Evolutionary conservation across 352 stramenopile species (phyloP).

Genomic region (Globisporangium camurandrum): DNA sequence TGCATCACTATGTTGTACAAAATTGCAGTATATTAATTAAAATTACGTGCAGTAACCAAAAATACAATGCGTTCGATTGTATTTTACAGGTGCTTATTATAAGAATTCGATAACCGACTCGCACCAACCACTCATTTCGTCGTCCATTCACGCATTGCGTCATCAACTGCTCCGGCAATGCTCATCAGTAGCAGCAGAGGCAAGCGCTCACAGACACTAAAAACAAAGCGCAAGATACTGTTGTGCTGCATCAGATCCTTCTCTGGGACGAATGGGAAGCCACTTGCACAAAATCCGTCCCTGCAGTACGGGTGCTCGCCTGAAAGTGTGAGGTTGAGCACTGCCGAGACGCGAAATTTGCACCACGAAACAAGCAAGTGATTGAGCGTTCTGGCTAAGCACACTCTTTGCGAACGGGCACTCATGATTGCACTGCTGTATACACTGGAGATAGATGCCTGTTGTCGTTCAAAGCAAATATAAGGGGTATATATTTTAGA

Average conservation of each 20-base stretch:
- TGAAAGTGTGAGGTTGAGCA: constrained; percentile 88
- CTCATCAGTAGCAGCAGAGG: neutral
- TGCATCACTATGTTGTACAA: too few species aligned
- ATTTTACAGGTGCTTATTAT: too few species aligned
- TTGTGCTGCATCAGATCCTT: constrained; percentile 81
- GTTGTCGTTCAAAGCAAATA: too few species aligned
- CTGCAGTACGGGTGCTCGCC: constrained; percentile 89
- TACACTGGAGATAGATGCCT: too few species aligned
- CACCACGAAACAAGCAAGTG: neutral
- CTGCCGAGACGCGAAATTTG: constrained; percentile 72
- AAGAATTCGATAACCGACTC: too few species aligned
- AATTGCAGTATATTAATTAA: too few species aligned
- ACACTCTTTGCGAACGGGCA: neutral
- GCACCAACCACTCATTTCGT: neutral
- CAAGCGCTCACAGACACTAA: neutral
- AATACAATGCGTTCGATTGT: too few species aligned
- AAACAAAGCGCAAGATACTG: constrained; percentile 28
- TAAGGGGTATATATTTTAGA: too few species aligned
- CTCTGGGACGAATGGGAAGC: constrained; percentile 87
- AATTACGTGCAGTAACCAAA: too few species aligned
- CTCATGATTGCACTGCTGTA: too few species aligned
- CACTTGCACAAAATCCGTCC: constrained; percentile 60
- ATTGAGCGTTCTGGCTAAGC: too few species aligned
- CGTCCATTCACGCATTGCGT: neutral
- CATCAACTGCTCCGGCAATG: neutral